Conservation (phyloP, 2,329 filamentous ascomycete species). For the Fusarium sp. region DNA sequence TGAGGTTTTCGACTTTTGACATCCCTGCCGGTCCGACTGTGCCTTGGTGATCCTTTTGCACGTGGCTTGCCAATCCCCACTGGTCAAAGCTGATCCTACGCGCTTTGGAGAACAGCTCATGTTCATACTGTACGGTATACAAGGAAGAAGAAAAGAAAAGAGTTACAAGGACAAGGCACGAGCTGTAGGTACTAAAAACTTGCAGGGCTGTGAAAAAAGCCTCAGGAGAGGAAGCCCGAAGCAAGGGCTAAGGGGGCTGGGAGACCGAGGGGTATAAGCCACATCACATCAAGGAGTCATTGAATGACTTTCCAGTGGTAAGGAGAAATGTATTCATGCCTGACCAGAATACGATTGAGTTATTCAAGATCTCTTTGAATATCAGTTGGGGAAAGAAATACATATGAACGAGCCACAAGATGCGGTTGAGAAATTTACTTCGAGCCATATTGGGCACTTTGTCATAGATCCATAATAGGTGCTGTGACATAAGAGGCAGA, state of each 20-base stretch:
- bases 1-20: neutral
- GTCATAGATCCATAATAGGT: conserved; percentile 19
- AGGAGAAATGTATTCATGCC: neutral
- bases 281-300: conserved; percentile 1
- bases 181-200: conserved; percentile 1
- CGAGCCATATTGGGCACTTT: neutral
- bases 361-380: neutral
- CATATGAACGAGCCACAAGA: conserved; percentile 2
- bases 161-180: neutral
- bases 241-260: conserved; percentile 25
- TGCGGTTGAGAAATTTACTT: conserved; percentile 28
- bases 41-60: conserved; percentile 29
- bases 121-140: conserved; percentile 1
- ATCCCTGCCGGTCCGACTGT: conserved; percentile 25
- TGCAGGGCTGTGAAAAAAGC: conserved; percentile 11
- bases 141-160: neutral
- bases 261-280: conserved; percentile 8
- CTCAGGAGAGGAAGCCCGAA: neutral
- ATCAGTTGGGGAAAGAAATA: conserved; percentile 2
- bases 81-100: neutral
- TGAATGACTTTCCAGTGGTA: neutral
- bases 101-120: conserved; percentile 1
- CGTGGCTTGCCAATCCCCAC: conserved; percentile 12
- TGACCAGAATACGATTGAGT: conserved; percentile 6
- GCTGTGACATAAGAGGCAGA: conserved; percentile 14